phyloP scores from a whole-genome alignment of 805 yeast genomes.

The Candida taoyuanica region DNA sequence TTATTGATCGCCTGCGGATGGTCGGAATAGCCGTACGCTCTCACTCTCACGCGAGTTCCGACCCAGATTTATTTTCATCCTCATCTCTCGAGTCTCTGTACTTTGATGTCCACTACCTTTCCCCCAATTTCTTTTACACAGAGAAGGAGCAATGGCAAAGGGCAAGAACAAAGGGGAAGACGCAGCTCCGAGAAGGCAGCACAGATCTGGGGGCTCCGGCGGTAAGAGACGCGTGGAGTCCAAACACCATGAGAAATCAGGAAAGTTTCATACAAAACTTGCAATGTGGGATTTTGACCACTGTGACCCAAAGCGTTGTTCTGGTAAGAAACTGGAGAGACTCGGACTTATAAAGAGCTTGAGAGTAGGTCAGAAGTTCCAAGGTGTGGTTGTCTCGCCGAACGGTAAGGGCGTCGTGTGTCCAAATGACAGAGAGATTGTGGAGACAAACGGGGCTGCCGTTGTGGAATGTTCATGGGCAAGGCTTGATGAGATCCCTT shows the following conservation, averaged over 20 bases:
- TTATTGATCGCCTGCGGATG: too few species aligned
- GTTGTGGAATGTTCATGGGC: slow-evolving; percentile 99
- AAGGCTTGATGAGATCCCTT: slow-evolving; percentile 93
- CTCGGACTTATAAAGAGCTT: slow-evolving; percentile 75
- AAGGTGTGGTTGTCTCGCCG: slow-evolving; percentile 88
- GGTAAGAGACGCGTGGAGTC: slow-evolving; percentile 40
- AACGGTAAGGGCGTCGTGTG: slow-evolving; percentile 88
- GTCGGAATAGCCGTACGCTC: too few species aligned
- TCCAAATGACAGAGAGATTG: slow-evolving; percentile 76
- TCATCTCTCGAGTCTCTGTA: background rate
- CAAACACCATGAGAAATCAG: slow-evolving; percentile 25
- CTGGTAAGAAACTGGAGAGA: slow-evolving; percentile 90
- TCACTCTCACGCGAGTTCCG: too few species aligned
- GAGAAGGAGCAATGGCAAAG: too few species aligned
- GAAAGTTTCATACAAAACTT: slow-evolving; percentile 69
- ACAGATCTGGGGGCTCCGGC: slow-evolving; percentile 55
- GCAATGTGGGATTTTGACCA: slow-evolving; percentile 99
- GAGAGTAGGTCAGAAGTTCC: slow-evolving; percentile 89
- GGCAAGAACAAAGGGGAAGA: slow-evolving; percentile 46
- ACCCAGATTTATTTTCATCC: too few species aligned
- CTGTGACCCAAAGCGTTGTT: slow-evolving; percentile 96
- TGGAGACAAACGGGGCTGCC: slow-evolving; percentile 83
- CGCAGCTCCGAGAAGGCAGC: slow-evolving; percentile 34
- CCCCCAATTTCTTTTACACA: too few species aligned
- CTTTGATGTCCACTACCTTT: too few species aligned